These are phyloP conservation scores for Fusarium napiforme DNA, from an alignment of 2,329 filamentous ascomycete genomes.

Conservation along the genomic window DNA sequence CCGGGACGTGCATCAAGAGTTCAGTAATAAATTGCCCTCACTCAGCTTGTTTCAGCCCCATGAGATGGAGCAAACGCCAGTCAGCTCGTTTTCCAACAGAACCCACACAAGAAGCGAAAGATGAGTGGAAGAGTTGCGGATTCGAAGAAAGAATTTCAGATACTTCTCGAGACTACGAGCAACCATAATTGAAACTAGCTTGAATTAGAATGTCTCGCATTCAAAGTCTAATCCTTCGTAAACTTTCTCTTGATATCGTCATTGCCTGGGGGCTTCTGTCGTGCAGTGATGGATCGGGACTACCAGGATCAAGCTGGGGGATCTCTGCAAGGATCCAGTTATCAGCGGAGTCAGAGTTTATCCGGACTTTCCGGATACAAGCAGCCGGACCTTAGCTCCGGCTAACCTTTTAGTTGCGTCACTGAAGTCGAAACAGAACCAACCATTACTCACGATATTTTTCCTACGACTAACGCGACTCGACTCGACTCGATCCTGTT, in stretches of 20 bases:
- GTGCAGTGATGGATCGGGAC: conserved; percentile 30
- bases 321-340: conserved; percentile 32
- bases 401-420: conserved; percentile 37
- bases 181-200: not conserved
- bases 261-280: conserved; percentile 15
- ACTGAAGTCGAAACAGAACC: conserved; percentile 27
- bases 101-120: not conserved
- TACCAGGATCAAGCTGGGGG: conserved; percentile 38
- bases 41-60: conserved; percentile 4
- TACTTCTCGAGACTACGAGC: not conserved
- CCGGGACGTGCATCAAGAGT: not conserved
- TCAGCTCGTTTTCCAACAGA: not conserved
- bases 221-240: not conserved
- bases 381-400: conserved; percentile 10
- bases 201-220: not conserved
- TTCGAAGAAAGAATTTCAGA: not conserved
- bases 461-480: conserved; percentile 10
- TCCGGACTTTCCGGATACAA: conserved; percentile 23
- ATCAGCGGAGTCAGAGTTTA: conserved; percentile 35
- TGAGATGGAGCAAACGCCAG: not conserved
- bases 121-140: not conserved
- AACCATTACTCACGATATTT: not conserved
- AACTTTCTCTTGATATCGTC: not conserved
- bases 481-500: conserved; percentile 14
- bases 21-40: not conserved